A percentile compares a stretch with the other conserved stretches of the same genome.
Conservation (phyloP, 1,284 basidiomycete genomes). For the Cystobasidium pallidum region DNA sequence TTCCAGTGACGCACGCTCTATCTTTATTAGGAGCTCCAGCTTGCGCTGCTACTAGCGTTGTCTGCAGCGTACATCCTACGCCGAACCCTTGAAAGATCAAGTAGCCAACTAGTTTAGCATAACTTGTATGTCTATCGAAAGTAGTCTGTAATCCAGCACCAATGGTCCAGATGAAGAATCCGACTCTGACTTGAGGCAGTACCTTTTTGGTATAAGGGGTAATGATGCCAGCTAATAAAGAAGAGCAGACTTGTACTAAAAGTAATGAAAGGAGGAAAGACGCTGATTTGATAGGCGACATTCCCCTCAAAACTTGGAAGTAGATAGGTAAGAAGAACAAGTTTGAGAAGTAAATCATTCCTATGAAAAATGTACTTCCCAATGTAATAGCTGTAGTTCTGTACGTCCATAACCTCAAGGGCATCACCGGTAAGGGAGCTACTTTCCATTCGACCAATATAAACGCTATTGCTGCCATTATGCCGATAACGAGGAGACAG, state of each 20-base stretch:
- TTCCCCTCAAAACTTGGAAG: slow-evolving; percentile 72
- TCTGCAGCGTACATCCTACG: slow-evolving; percentile 62
- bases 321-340: slow-evolving; percentile 64
- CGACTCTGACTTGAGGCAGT: slow-evolving; percentile 66
- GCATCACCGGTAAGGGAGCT: slow-evolving; percentile 64
- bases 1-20: slow-evolving; percentile 71
- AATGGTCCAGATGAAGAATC: slow-evolving; percentile 71
- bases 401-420: slow-evolving; percentile 45
- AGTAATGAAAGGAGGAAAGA: slow-evolving; percentile 69
- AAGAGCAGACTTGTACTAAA: slow-evolving; percentile 57
- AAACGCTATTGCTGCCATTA: slow-evolving; percentile 65
- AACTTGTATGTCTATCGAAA: slow-evolving; percentile 61
- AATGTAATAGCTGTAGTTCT: slow-evolving; percentile 29
- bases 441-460: slow-evolving; percentile 73
- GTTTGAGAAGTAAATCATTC: slow-evolving; percentile 34
- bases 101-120: slow-evolving; percentile 66
- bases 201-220: slow-evolving; percentile 70
- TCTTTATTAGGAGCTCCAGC: slow-evolving; percentile 68
- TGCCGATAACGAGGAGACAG: slow-evolving; percentile 65
- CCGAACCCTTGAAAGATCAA: slow-evolving; percentile 71
- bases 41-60: slow-evolving; percentile 69
- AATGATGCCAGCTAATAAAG: slow-evolving; percentile 62
- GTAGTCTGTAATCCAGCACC: slow-evolving; percentile 71
- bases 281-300: slow-evolving; percentile 66
- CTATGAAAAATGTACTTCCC: slow-evolving; percentile 14